Base-by-base conservation (phyloP, 257 asterid species). In the Hygrophila difformis region DNA sequence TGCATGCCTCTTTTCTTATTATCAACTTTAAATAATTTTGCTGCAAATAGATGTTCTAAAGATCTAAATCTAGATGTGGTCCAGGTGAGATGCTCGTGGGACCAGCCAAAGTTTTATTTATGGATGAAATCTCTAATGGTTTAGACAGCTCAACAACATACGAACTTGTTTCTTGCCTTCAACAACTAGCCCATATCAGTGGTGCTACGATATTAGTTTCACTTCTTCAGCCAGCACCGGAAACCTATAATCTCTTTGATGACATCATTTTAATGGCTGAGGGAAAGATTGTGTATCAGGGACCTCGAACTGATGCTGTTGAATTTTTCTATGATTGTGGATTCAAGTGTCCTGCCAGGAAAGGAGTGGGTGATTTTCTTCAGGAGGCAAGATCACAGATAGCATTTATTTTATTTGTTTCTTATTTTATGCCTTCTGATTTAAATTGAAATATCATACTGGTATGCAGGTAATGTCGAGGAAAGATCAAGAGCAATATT, bases 191-290 rank as follows among this genome's bases (percentile, higher is more conserved):
- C 14, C 81, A 69, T 40, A 61, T 62, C 47, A 48, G 75, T 6
- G 71, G 69, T 48, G 79, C 79, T 20, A 79, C 81, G 18, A 46
- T 69, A 49, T 59, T 79, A 7, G 51, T 62, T 44, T 58, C 79
- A 21, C 84, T 79, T 50, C 75, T 79, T 14, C 84, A 75, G 59
- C 89, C 89, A 12, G 79, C 89, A 17, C 75, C 79, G 17, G 84
- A 78, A 56, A 72, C 81, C 1, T 78, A 60, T 51, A 67, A 75
- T 59, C 73, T 78, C 12, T 72, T 78, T 47, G 77, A 69, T 39
- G 84, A 75, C 42, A 63, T 79, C 8, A 65, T 75, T 22, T 48
- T 79, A 51, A 60, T 79, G 74, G 65, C 74, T 45, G 84, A 75
- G 49, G 84, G 89, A 10, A 59, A 67, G 42, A 63, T 69, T 43